Base-by-base conservation (phyloP, 306 rosid species). In the Leucaena leucocephala region DNA sequence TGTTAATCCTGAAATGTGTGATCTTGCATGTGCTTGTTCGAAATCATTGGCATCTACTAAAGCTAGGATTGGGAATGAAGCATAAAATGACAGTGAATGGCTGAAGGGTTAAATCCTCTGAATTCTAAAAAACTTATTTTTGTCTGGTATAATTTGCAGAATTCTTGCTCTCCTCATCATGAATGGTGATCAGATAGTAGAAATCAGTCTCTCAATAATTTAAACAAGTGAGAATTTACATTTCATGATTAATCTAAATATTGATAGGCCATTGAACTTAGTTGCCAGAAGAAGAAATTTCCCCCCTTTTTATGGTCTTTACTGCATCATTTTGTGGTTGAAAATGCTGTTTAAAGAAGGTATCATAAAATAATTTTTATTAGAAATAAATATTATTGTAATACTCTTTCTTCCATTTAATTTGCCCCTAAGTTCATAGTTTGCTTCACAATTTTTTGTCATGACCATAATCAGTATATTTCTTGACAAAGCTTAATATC, bases 141-240 rank as follows among this genome's bases (percentile, higher is more conserved):
- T 84, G 74, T 84, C 83, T 82, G 66, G 54, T 81, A 76, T 79
- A 76, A 82, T 45, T 76, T 87, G 84, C 83, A 82, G 88, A 87
- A 81, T 82, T 87, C 85, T 76, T 84, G 77, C 81, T 82, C 86
- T 82, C 61, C 79, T 84, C 55, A 68, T 68, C 78, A 71, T 80
- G 88, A 84, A 80, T 84, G 83, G 74, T 84, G 87, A 78, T 61
- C 84, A 80, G 81, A 85, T 82, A 82, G 83, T 77, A 84, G 86
- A 84, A 80, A 82, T 80, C 84, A 2, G 82, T 70, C 82, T 75
- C 80, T 78, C 81, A 69, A 80, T 75, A 82, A 39, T 77, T 75
- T 72, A 82, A 74, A 67, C 86, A 86, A 78, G 89, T 86, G 88
- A 82, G 85, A 81, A 82, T 80, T 82, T 82, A 73, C 77, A 68